Conservation (phyloP, 441 rosid genomes). For the Geranium incanum region DNA sequence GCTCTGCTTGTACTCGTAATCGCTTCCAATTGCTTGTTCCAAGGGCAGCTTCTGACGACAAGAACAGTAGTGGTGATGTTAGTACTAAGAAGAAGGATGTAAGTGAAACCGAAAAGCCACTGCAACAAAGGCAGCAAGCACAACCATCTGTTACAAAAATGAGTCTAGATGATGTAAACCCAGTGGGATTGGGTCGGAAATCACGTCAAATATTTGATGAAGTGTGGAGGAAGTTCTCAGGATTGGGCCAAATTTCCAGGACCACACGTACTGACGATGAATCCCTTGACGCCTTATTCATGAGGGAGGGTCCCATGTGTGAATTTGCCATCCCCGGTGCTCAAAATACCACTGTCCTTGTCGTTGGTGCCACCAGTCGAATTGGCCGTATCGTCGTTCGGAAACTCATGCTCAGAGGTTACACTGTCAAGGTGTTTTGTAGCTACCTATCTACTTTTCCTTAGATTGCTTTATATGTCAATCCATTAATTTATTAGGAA, state of each 20-base stretch:
- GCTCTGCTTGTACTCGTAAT: background rate
- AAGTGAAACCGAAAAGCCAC: background rate
- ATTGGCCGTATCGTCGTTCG: slow-evolving; percentile 88
- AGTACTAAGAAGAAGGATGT: background rate
- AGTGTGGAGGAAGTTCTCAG: slow-evolving; percentile 95
- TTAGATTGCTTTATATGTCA: background rate
- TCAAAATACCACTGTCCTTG: slow-evolving; percentile 81
- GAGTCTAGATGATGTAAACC: slow-evolving; percentile 76
- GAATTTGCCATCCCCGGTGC: slow-evolving; percentile 90
- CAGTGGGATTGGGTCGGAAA: slow-evolving; percentile 79
- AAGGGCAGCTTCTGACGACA: background rate
- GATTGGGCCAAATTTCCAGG: slow-evolving; percentile 86
- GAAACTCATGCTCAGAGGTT: slow-evolving; percentile 92
- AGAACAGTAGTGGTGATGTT: background rate
- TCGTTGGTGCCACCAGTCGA: slow-evolving; percentile 89
- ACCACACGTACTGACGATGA: slow-evolving; percentile 67
- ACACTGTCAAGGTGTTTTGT: slow-evolving; percentile 58
- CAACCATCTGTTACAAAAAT: slow-evolving; percentile 16
- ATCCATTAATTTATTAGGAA: background rate
- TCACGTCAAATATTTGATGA: slow-evolving; percentile 85
- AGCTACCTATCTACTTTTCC: background rate
- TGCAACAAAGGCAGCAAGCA: background rate
- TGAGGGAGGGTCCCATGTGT: slow-evolving; percentile 84
- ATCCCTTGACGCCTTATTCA: slow-evolving; percentile 58
- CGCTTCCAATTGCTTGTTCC: slow-evolving; percentile 3